Evolutionary conservation across 1,284 basidiomycete genomes (phyloP).

Genomic region (Flammula alnicola): DNA sequence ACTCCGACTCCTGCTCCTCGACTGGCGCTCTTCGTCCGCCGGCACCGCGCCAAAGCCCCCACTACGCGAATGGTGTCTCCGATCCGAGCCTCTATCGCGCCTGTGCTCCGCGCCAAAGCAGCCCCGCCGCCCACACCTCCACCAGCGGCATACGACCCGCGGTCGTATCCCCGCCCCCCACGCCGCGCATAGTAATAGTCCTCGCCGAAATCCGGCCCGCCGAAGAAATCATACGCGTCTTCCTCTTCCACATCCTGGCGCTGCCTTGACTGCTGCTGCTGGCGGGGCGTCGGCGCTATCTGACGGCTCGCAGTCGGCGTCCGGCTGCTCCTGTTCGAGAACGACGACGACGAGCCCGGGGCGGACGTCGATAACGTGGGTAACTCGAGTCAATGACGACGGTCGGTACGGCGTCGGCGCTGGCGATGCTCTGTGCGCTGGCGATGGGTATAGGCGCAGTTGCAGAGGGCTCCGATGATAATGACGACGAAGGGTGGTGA

Average conservation of each 20-base stretch:
- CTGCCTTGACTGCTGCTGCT: neutral
- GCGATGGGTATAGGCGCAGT: constrained; percentile 18
- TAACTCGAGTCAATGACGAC: constrained; percentile 15
- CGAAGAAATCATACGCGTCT: constrained; percentile 28
- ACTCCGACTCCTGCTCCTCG: constrained; percentile 26
- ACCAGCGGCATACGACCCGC: neutral
- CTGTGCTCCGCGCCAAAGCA: constrained; percentile 10
- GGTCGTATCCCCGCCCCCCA: constrained; percentile 24
- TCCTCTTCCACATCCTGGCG: constrained; percentile 16
- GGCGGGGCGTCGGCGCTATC: neutral
- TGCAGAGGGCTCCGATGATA: neutral
- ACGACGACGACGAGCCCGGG: too few species aligned
- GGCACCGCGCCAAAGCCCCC: neutral
- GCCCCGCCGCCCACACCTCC: neutral
- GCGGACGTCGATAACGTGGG: neutral
- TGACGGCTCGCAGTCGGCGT: constrained; percentile 1
- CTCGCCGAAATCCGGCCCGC: constrained; percentile 27
- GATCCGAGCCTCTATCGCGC: constrained; percentile 13
- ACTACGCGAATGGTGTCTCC: constrained; percentile 11
- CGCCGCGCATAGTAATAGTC: constrained; percentile 28
- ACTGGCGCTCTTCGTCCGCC: constrained; percentile 26
- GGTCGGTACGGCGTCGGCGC: constrained; percentile 12
- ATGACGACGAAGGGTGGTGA: constrained; percentile 7
- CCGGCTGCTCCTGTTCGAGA: constrained; percentile 9
- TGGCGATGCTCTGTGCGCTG: neutral